Percentiles rank a stretch among this genome's conserved stretches.
Evolutionary conservation across 1,139 yeast genomes (phyloP).

Genomic region (Debaryomyces fabryi): DNA sequence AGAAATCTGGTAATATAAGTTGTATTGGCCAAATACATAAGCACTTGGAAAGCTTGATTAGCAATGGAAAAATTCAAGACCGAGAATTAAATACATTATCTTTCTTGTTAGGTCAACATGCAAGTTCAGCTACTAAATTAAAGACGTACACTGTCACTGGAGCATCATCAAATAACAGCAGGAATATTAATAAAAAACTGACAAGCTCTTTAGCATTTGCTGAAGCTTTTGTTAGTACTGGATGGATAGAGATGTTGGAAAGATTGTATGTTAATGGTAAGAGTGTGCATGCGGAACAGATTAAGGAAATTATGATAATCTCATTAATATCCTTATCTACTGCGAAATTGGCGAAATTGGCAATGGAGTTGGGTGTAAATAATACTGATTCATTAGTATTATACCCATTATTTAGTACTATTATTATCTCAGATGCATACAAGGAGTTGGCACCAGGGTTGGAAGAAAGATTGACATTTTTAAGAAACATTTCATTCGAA

Average conservation of each 20-base stretch:
- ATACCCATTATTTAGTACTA: slow-evolving; percentile 57
- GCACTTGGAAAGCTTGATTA: slow-evolving; percentile 45
- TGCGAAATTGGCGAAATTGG: slow-evolving; percentile 41
- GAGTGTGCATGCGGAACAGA: slow-evolving; percentile 49
- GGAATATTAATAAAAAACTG: slow-evolving; percentile 21
- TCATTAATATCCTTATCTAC: slow-evolving; percentile 55
- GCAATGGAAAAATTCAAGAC: slow-evolving; percentile 45
- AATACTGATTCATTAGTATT: slow-evolving; percentile 42
- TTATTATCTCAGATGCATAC: slow-evolving; percentile 50
- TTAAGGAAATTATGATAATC: slow-evolving; percentile 53
- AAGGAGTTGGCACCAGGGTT: slow-evolving; percentile 52
- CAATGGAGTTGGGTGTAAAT: slow-evolving; percentile 48
- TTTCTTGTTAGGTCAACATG: slow-evolving; percentile 45
- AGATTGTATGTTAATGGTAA: slow-evolving; percentile 57
- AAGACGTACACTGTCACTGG: slow-evolving; percentile 14
- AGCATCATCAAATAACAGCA: slow-evolving; percentile 11
- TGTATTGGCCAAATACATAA: slow-evolving; percentile 48
- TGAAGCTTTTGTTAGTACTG: slow-evolving; percentile 51
- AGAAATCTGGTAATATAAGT: slow-evolving; percentile 53
- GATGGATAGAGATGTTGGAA: slow-evolving; percentile 65
- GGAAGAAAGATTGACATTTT: slow-evolving; percentile 48
- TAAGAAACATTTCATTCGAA: slow-evolving; percentile 23
- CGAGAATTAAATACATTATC: slow-evolving; percentile 49
- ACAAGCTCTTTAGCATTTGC: slow-evolving; percentile 43
- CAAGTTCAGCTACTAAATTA: slow-evolving; percentile 12